Conservation (phyloP, 345 rosid genomes). For the Tarenaya hassleriana region DNA sequence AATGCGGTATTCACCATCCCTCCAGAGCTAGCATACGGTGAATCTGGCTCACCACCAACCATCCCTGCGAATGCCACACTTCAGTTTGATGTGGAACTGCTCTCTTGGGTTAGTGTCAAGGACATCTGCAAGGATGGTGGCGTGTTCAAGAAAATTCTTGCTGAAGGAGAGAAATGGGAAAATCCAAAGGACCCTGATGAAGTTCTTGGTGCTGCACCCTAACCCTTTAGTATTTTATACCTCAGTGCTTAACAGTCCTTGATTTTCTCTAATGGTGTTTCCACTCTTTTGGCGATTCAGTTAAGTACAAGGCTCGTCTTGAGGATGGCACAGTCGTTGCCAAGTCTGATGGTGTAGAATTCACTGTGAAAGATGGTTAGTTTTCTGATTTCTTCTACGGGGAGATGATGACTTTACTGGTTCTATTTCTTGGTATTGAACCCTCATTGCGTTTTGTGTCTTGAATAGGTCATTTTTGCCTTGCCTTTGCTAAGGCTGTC, state of each 20-base stretch:
- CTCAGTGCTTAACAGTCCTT: not conserved
- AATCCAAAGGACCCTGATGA: constrained; percentile 76
- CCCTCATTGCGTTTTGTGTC: not conserved
- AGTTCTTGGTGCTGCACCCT: constrained; percentile 44
- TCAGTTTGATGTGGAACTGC: constrained; percentile 73
- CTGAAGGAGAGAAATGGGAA: constrained; percentile 73
- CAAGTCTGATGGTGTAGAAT: constrained; percentile 69
- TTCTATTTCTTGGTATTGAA: not conserved
- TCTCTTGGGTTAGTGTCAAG: constrained; percentile 74
- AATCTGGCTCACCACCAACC: constrained; percentile 79
- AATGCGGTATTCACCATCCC: constrained; percentile 86
- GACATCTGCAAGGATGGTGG: constrained; percentile 91
- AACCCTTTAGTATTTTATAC: not conserved
- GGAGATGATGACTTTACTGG: not conserved
- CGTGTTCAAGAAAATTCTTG: constrained; percentile 59
- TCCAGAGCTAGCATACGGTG: constrained; percentile 75
- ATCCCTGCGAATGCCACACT: constrained; percentile 88
- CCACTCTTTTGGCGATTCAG: constrained; percentile 31
- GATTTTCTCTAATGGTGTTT: not conserved
- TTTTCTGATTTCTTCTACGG: not conserved
- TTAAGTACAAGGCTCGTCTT: constrained; percentile 63
- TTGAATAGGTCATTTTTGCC: constrained; percentile 68
- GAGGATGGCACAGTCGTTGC: constrained; percentile 71
- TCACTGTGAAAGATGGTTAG: constrained; percentile 69
- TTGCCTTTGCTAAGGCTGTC: constrained; percentile 68